Conservation (phyloP, 257 asterid species). For the Solanum infundibuliforme region DNA sequence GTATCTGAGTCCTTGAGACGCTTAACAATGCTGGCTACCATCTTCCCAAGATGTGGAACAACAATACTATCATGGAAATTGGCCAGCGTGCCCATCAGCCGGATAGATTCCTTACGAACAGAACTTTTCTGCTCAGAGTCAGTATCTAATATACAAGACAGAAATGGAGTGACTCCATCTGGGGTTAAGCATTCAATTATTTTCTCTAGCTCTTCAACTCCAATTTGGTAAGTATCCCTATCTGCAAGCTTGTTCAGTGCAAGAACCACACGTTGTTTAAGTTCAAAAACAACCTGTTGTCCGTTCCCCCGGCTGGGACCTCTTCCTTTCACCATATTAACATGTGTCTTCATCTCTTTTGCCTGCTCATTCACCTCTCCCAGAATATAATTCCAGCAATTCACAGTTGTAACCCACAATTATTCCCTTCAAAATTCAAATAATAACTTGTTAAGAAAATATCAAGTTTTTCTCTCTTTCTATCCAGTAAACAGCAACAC, state of each 20-base stretch:
- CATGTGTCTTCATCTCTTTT: conserved; percentile 39
- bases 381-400: background rate
- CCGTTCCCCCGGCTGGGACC: conserved; percentile 38
- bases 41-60: conserved; percentile 66
- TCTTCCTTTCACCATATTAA: conserved; percentile 50
- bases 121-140: conserved; percentile 73
- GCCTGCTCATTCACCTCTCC: background rate
- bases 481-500: background rate
- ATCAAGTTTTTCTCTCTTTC: background rate
- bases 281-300: conserved; percentile 69
- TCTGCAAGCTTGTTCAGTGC: conserved; percentile 87
- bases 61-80: conserved; percentile 47
- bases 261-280: conserved; percentile 66
- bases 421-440: conserved; percentile 16
- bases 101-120: conserved; percentile 86
- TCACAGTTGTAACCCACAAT: conserved; percentile 3
- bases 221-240: conserved; percentile 80
- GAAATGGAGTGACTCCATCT: conserved; percentile 59
- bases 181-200: conserved; percentile 53
- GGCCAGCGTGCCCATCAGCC: conserved; percentile 65
- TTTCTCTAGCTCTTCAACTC: conserved; percentile 78
- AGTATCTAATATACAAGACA: conserved; percentile 77
- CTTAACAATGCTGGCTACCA: conserved; percentile 75
- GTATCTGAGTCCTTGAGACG: conserved; percentile 87
- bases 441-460: background rate